Percentiles rank a stretch among this genome's conserved stretches.
These are phyloP conservation scores for Singerocomus rubriflavus DNA, from an alignment of 1,284 basidiomycete species.

Conservation along the genomic window DNA sequence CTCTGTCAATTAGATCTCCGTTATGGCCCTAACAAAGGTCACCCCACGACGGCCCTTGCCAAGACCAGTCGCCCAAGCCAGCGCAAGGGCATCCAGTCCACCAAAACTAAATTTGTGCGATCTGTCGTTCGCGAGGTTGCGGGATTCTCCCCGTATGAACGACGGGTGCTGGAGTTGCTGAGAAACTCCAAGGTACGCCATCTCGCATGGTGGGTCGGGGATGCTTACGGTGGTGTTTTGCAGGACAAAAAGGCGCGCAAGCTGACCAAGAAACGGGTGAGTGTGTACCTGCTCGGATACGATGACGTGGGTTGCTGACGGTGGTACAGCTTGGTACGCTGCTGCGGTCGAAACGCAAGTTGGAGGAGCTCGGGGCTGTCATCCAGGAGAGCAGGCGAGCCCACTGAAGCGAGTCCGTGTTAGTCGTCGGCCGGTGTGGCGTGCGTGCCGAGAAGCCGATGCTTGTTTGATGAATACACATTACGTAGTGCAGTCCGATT, in stretches of 20 bases:
- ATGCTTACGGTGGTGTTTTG: conserved; percentile 3
- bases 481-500: conserved; percentile 27
- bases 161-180: conserved; percentile 97
- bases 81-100: conserved; percentile 87
- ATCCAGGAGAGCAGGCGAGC: conserved; percentile 89
- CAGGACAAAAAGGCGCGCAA: conserved; percentile 98
- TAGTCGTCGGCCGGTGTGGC: neutral
- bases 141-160: conserved; percentile 98
- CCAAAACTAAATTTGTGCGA: conserved; percentile 89
- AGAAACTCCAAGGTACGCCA: conserved; percentile 92
- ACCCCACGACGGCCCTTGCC: conserved; percentile 86
- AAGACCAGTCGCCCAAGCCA: conserved; percentile 81
- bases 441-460: conserved; percentile 21
- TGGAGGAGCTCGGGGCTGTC: conserved; percentile 88
- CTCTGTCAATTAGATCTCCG: conserved; percentile 68
- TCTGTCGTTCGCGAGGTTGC: conserved; percentile 92
- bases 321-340: conserved; percentile 82
- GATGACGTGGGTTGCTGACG: neutral
- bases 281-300: conserved; percentile 33
- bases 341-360: conserved; percentile 94
- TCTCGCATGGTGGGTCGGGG: neutral
- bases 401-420: conserved; percentile 41
- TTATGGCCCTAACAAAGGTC: conserved; percentile 89
- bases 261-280: conserved; percentile 95
- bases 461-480: neutral